These are phyloP conservation scores for Trypanosoma cruzi DNA, from an alignment of 208 protist species.

Conservation along the genomic window DNA sequence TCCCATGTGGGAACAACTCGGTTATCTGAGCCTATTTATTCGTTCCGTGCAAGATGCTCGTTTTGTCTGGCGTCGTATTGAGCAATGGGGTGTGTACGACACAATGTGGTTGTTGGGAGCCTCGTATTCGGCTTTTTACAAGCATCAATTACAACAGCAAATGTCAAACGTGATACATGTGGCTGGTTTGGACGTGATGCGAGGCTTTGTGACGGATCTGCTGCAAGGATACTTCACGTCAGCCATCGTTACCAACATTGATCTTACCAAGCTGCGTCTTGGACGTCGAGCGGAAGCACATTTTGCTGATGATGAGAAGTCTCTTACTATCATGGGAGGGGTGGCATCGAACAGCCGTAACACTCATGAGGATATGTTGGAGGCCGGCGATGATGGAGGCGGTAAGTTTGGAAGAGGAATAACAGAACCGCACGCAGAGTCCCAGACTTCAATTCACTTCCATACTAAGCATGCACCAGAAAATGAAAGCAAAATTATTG, in stretches of 20 bases:
- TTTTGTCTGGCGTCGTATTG: slow-evolving; percentile 65
- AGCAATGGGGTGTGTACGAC: slow-evolving; percentile 57
- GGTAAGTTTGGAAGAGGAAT: not conserved
- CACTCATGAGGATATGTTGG: not conserved
- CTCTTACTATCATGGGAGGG: not conserved
- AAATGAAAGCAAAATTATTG: slow-evolving; percentile 11
- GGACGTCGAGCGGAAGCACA: slow-evolving; percentile 38
- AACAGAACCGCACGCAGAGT: not conserved
- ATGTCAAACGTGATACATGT: slow-evolving; percentile 77
- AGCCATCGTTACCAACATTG: slow-evolving; percentile 12
- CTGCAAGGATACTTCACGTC: slow-evolving; percentile 40
- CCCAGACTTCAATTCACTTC: not conserved
- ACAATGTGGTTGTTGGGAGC: slow-evolving; percentile 69
- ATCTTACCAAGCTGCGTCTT: slow-evolving; percentile 45
- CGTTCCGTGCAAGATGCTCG: slow-evolving; percentile 68
- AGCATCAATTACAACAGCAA: slow-evolving; percentile 52
- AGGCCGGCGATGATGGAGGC: not conserved
- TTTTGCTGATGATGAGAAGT: slow-evolving; percentile 28
- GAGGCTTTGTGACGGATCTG: slow-evolving; percentile 72
- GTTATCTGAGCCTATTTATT: slow-evolving; percentile 65
- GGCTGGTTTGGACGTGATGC: slow-evolving; percentile 69
- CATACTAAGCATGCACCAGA: not conserved
- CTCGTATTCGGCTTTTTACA: slow-evolving; percentile 68
- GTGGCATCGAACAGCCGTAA: not conserved
- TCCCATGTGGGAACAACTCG: slow-evolving; percentile 67